Conservation (phyloP, 257 asterid species). For the Solanum clarkiae region DNA sequence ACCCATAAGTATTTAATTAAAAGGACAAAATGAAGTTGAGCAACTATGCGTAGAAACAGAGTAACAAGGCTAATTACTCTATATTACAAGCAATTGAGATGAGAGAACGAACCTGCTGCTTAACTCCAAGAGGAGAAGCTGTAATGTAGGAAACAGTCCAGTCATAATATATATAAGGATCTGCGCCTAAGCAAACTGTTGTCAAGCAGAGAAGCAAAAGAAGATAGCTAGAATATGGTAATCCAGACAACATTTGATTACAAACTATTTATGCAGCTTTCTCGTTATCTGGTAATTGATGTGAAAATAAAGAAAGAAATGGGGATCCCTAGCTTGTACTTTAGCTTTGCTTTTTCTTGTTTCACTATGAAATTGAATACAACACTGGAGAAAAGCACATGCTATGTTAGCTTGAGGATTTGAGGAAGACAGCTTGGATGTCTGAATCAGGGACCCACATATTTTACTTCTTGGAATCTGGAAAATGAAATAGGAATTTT, state of each 20-base stretch:
- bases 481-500: not conserved
- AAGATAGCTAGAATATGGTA: constrained; percentile 10
- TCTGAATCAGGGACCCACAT: not conserved
- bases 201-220: constrained; percentile 26
- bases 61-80: not conserved
- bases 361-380: not conserved
- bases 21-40: not conserved
- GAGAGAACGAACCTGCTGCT: constrained; percentile 45
- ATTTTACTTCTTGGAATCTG: not conserved
- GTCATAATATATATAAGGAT: constrained; percentile 65
- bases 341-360: not conserved
- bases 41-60: not conserved
- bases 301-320: not conserved
- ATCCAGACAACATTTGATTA: constrained; percentile 39
- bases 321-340: not conserved
- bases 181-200: constrained; percentile 35
- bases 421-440: constrained; percentile 1
- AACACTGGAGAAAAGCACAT: not conserved
- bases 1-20: not conserved
- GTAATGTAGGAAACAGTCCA: constrained; percentile 79
- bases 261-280: not conserved
- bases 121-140: constrained; percentile 80
- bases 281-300: not conserved
- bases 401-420: constrained; percentile 1
- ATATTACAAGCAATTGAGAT: not conserved